Evolutionary conservation across 2,329 filamentous ascomycete genomes (phyloP).

Genomic region (Aspergillus fructus): DNA sequence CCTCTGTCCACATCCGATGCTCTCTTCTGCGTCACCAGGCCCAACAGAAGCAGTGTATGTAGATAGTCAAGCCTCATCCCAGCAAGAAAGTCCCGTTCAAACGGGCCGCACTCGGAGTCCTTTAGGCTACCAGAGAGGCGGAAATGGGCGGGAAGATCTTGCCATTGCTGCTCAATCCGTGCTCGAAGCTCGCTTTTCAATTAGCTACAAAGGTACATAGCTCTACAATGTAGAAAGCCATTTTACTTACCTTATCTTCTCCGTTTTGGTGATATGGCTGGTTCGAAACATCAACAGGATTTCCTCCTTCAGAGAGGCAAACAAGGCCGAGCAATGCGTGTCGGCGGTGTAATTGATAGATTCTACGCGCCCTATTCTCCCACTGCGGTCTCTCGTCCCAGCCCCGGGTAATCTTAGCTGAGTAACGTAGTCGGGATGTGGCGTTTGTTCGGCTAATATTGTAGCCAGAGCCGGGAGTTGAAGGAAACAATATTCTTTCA

Average conservation of each 20-base stretch:
- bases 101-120: slow-evolving; percentile 19
- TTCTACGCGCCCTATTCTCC: neutral
- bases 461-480: too few species aligned
- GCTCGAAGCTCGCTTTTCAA: neutral
- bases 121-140: slow-evolving; percentile 12
- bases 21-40: slow-evolving; percentile 13
- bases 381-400: too few species aligned
- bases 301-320: neutral
- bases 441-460: too few species aligned
- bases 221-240: too few species aligned
- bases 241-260: too few species aligned
- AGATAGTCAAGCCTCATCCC: slow-evolving; percentile 27
- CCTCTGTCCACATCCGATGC: neutral
- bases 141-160: neutral
- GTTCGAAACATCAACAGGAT: neutral
- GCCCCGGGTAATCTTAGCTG: too few species aligned
- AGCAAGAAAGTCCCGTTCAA: slow-evolving; percentile 27
- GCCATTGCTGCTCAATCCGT: neutral
- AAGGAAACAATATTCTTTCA: slow-evolving; percentile 41
- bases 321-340: neutral
- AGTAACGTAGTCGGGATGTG: too few species aligned
- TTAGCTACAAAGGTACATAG: too few species aligned
- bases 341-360: neutral
- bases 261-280: neutral
- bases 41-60: slow-evolving; percentile 27